Evolutionary conservation across 768 basidiomycete genomes (phyloP), one percentile per base, ranked within the genome.

Genomic region (Hygrocybe coccinea): DNA sequence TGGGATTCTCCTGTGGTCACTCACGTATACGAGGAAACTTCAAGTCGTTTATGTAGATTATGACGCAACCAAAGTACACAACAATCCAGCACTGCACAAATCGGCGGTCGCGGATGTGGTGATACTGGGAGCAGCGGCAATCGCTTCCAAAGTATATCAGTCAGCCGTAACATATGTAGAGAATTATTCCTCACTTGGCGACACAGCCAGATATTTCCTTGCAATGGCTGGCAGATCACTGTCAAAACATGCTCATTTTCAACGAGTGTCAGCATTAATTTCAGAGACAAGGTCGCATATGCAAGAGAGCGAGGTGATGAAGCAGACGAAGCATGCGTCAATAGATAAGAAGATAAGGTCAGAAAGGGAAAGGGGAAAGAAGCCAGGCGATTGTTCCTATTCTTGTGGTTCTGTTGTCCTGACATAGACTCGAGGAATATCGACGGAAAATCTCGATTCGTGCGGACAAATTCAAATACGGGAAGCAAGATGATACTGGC

Each of bases 21-120:
- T 44, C 60, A 85, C 86, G 73, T 68, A 60, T 85, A 86, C 5
- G 79, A 78, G 25, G 74, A 70, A 0, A 79, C 76, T 55, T 86
- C 82, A 4, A 87, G 67, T 25, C 73, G 77, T 60, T 79, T 85
- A 54, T 86, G 83, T 29, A 88, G 68, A 62, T 86, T 87, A 60
- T 89, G 86, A 15, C 84, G 80, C 24, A 87, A 66, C 84, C 85
- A 88, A 12, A 88, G 71, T 5, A 84, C 74, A 60, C 82, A 84
- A 55, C 82, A 86, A 64, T 88, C 85, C n/a, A 88, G 62, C 21
- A 87, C 54, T 2, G 83, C 79, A 60, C 82, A 83, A 22, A 85
- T 58, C 1, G 78, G 77, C 1, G 82, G 73, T 49, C 77, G 71
- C 8, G 73, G 68, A 4, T 72, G 53, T 1, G 66, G 63, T 7